Conservation (phyloP, 1,139 yeast genomes). For the Hemisphaericaspora subhashii region DNA sequence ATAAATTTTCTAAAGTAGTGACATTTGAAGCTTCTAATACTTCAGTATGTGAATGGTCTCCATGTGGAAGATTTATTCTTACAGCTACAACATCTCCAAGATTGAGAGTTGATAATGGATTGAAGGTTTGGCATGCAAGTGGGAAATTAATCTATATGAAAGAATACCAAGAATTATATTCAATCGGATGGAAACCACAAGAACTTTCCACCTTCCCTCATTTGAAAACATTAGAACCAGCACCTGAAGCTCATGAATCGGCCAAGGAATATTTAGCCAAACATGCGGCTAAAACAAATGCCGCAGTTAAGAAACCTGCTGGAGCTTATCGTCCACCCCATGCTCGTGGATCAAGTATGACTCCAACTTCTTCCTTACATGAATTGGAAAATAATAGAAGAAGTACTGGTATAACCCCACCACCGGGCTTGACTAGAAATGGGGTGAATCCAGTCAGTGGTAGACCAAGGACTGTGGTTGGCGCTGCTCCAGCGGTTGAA, state of each 20-base stretch:
- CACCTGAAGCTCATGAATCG: conserved; percentile 69
- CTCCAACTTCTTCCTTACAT: conserved; percentile 51
- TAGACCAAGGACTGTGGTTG: conserved; percentile 39
- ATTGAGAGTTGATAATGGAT: conserved; percentile 93
- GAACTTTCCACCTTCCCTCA: conserved; percentile 59
- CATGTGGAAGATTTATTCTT: conserved; percentile 91
- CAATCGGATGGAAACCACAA: conserved; percentile 89
- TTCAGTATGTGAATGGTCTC: conserved; percentile 95
- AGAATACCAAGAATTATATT: conserved; percentile 77
- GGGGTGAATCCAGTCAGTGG: conserved; percentile 24
- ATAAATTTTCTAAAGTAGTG: conserved; percentile 75
- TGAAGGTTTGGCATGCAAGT: conserved; percentile 88
- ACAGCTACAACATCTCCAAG: conserved; percentile 98
- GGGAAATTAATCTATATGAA: conserved; percentile 78
- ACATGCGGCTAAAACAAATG: conserved; percentile 38
- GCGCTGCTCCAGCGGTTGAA: conserved; percentile 43
- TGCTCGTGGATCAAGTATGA: conserved; percentile 60
- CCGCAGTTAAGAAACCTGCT: conserved; percentile 53
- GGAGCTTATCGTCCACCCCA: conserved; percentile 98
- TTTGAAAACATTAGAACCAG: conserved; percentile 49
- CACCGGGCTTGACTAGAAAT: conserved; percentile 18
- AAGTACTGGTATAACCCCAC: conserved; percentile 20
- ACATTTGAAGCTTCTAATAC: conserved; percentile 92
- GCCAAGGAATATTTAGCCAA: conserved; percentile 57
- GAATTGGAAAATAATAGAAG: conserved; percentile 49